A percentile compares a stretch with the other conserved stretches of the same genome.
Evolutionary conservation across 257 asterid species (phyloP).

Genomic region (Nicotiana otophora): DNA sequence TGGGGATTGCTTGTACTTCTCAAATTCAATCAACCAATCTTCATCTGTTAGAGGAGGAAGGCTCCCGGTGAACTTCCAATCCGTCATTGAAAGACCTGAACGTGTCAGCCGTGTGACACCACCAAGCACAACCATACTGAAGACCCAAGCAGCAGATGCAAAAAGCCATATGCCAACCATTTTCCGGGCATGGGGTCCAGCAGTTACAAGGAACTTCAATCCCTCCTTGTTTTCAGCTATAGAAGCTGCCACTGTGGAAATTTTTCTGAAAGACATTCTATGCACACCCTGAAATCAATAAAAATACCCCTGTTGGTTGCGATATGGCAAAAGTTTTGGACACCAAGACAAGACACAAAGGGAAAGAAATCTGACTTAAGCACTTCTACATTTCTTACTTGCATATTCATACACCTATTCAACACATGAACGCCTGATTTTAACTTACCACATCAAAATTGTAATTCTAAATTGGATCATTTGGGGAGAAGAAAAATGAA

Average conservation of each 20-base stretch:
- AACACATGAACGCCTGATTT: not conserved
- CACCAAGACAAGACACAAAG: not conserved
- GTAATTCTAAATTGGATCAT: not conserved
- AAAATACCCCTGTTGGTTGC: not conserved
- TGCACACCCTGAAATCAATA: constrained; percentile 38
- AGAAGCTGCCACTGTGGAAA: constrained; percentile 50
- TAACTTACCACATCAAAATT: not conserved
- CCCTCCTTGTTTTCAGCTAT: constrained; percentile 41
- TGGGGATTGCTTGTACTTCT: constrained; percentile 89
- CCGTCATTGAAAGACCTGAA: constrained; percentile 98
- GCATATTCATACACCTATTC: not conserved
- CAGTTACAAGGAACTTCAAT: constrained; percentile 64
- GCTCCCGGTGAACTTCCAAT: constrained; percentile 90
- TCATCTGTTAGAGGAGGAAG: constrained; percentile 89
- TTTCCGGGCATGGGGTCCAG: constrained; percentile 80
- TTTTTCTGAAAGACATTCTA: constrained; percentile 36
- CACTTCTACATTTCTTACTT: not conserved
- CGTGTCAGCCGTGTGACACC: constrained; percentile 88
- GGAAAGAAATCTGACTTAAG: not conserved
- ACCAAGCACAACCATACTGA: constrained; percentile 94
- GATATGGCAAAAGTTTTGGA: not conserved
- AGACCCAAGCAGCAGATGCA: constrained; percentile 90
- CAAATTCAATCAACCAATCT: constrained; percentile 80
- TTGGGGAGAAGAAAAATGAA: not conserved
- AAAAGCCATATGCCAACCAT: constrained; percentile 92